Base-by-base conservation (phyloP, 2,329 filamentous ascomycete species). In the Colletotrichum sublineola region DNA sequence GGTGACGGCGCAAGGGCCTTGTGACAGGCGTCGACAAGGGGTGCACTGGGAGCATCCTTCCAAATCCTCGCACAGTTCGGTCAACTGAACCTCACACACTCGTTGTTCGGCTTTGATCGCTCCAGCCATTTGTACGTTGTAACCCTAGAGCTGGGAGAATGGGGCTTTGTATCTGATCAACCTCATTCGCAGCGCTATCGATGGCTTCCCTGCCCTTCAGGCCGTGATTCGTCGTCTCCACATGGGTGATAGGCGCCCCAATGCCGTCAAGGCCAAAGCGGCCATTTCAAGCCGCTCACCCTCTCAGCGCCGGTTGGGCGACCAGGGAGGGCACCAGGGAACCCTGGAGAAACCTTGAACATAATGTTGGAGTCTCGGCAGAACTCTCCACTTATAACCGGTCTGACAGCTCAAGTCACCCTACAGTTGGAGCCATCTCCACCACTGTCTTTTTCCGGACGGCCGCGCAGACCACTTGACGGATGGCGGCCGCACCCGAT, bases 351-450 rank as follows among this genome's bases (percentile, higher is more conserved):
- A 40, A 46, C 70, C 15, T 55, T 70, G 64, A 29, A 53, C 38
- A 69, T 60, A 65, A 40, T 46, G 15, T 57, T 60, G 66, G 60
- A 44, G 24, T 33, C 66, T 55, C 31, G 55, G 70, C 61, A 33
- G 53, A 50, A n/a, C 55, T 73, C 66, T 61, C 70, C 70, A 73
- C 70, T 73, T 70, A 73, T 73, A 73, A 73, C 70, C 70, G 53
- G 66, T 73, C 67, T 73, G 70, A 73, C 66, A 70, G 70, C 66
- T 73, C 40, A 70, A 48, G 40, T 73, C 70, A 44, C 55, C 66
- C 60, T 60, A 61, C 57, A 52, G 53, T 72, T 72, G 65, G 69
- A 60, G 29, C 53, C 46, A 63, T 56, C 60, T 65, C 70, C 70
- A 70, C 61, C 57, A 36, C 55, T 42, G 38, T 64, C 61, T 55